A percentile compares a stretch with the other conserved stretches of the same genome.
These are phyloP conservation scores for Pittosporum tobira DNA, from an alignment of 129 eudicot genomes.

Conservation along the genomic window DNA sequence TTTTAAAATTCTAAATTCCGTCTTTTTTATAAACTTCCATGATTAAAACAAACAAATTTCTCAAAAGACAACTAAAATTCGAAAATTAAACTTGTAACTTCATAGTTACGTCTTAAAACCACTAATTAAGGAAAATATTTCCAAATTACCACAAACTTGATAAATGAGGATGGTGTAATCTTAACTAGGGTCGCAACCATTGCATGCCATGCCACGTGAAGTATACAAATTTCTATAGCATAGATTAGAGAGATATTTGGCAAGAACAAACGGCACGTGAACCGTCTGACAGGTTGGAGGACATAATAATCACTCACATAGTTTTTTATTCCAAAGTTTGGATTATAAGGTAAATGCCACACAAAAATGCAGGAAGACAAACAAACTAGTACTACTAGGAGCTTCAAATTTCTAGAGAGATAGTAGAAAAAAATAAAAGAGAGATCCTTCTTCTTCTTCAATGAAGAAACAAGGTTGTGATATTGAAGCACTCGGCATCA, in stretches of 20 bases:
- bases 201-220: constrained; percentile 8
- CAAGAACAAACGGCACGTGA: constrained; percentile 7
- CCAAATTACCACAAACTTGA: background rate
- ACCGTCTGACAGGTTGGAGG: background rate
- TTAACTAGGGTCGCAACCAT: background rate
- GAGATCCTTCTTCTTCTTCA: constrained; percentile 25
- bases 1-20: too few species aligned
- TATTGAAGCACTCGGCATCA: constrained; percentile 87
- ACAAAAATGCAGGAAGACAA: background rate
- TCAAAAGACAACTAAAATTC: too few species aligned
- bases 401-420: constrained; percentile 3
- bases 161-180: background rate
- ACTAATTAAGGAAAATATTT: too few species aligned
- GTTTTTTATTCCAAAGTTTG: background rate
- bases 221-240: background rate
- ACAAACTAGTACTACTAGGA: constrained; percentile 4
- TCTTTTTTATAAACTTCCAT: too few species aligned
- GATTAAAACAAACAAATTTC: too few species aligned
- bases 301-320: background rate
- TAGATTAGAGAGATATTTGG: constrained; percentile 6
- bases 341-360: background rate
- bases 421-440: background rate
- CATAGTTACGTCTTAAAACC: too few species aligned
- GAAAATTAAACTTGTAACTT: too few species aligned
- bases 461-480: constrained; percentile 94